These are phyloP conservation scores for Chlamydomonas reinhardtii DNA, from an alignment of 163 green algal genomes.

Conservation along the genomic window DNA sequence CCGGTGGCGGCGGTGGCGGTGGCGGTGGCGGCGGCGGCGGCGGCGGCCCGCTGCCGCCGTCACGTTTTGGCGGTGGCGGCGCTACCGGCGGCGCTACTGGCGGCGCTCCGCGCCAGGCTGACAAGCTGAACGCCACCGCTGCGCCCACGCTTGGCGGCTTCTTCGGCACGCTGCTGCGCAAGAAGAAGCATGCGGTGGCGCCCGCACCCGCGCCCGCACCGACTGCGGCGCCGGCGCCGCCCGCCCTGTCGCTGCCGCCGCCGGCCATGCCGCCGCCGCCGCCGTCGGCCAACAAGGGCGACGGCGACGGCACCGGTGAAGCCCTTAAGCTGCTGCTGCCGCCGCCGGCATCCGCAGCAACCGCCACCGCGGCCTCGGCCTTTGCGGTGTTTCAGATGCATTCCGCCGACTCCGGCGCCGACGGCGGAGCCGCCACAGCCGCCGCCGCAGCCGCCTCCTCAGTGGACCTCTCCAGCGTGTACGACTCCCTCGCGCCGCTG, in stretches of 20 bases:
- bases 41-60: too few relatives aligned
- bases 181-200: background rate
- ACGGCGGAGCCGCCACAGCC: background rate
- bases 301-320: too few relatives aligned
- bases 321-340: too few relatives aligned
- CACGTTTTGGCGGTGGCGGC: background rate
- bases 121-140: background rate
- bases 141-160: background rate
- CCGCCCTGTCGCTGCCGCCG: too few relatives aligned
- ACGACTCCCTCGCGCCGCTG: slow-evolving; percentile 21
- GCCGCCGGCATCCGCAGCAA: too few relatives aligned
- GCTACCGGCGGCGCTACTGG: background rate
- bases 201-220: too few relatives aligned
- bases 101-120: background rate
- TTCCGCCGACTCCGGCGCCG: background rate
- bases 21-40: too few relatives aligned
- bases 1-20: too few relatives aligned
- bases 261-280: too few relatives aligned
- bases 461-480: background rate
- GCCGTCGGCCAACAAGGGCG: too few relatives aligned
- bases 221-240: too few relatives aligned
- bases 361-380: background rate
- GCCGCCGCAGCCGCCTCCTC: too few relatives aligned
- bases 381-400: slow-evolving; percentile 11
- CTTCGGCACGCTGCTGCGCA: background rate